phyloP scores from a whole-genome alignment of 192 early-diverging fungal genomes.

The Lobosporangium transversale region DNA sequence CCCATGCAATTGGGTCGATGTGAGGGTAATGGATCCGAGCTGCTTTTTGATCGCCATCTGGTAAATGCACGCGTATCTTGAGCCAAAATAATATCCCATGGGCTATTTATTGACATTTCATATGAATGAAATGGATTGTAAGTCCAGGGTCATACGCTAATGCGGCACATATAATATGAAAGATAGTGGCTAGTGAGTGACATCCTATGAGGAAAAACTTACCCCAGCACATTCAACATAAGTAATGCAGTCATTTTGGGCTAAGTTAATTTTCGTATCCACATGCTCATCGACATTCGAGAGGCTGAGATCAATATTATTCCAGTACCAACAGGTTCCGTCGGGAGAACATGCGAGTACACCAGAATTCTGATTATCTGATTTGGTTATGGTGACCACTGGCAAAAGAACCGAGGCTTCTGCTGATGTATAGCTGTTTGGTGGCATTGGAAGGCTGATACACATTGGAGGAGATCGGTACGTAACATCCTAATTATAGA shows the following conservation, averaged over 20 bases:
- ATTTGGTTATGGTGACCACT: slow-evolving; percentile 41
- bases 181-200: no score
- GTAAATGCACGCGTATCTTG: slow-evolving; percentile 21
- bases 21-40: slow-evolving; percentile 12
- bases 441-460: slow-evolving; percentile 44
- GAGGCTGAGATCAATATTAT: slow-evolving; percentile 44
- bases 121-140: no score
- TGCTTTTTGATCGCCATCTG: slow-evolving; percentile 35
- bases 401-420: slow-evolving; percentile 29
- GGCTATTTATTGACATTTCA: slow-evolving; percentile 21
- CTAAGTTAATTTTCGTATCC: slow-evolving; percentile 31
- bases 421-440: slow-evolving; percentile 19
- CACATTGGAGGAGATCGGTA: slow-evolving; percentile 43
- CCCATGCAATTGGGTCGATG: slow-evolving; percentile 10
- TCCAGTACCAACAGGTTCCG: slow-evolving; percentile 51
- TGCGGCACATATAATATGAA: no score
- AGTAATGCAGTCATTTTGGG: slow-evolving; percentile 24
- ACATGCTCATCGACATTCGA: slow-evolving; percentile 40
- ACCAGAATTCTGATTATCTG: slow-evolving; percentile 30
- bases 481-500: slow-evolving; percentile 10
- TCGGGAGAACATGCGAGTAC: slow-evolving; percentile 45
- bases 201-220: slow-evolving; percentile 13
- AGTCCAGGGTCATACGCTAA: no score
- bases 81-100: slow-evolving; percentile 42
- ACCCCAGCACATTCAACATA: slow-evolving; percentile 47